Conservation (phyloP, 129 eudicot species). For the Artemisia tridentata region DNA sequence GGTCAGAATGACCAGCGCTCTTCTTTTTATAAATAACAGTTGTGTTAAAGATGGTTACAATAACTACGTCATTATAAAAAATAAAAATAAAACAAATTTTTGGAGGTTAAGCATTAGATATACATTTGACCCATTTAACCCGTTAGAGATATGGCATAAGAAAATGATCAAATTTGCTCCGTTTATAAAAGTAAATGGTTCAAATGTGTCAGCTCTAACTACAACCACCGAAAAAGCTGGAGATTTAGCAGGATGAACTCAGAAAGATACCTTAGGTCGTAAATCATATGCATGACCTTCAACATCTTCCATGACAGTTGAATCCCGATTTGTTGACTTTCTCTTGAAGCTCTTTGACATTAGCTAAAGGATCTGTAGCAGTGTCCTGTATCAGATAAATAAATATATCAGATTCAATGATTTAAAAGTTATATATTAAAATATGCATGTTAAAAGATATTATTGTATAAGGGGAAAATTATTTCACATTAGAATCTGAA, state of each 20-base stretch:
- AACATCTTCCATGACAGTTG: constrained; percentile 18
- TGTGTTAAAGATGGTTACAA: background rate
- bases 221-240: constrained; percentile 1
- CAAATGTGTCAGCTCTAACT: background rate
- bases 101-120: background rate
- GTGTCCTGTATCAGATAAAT: constrained; percentile 41
- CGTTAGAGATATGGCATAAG: no score
- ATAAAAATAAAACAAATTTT: background rate
- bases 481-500: no score
- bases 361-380: constrained; percentile 75
- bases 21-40: no score
- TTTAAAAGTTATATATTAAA: background rate
- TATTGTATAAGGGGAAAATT: no score
- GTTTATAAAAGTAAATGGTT: background rate
- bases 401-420: background rate
- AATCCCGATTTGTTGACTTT: constrained; percentile 29
- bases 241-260: constrained; percentile 1
- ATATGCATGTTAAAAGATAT: constrained; percentile 4
- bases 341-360: constrained; percentile 38
- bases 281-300: constrained; percentile 65
- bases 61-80: background rate
- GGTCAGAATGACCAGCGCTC: no score
- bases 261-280: constrained; percentile 61
- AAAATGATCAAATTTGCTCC: background rate
- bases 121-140: background rate